phyloP scores from a whole-genome alignment of 176 grass and related monocot genomes.

The Chrysopogon serrulatus region DNA sequence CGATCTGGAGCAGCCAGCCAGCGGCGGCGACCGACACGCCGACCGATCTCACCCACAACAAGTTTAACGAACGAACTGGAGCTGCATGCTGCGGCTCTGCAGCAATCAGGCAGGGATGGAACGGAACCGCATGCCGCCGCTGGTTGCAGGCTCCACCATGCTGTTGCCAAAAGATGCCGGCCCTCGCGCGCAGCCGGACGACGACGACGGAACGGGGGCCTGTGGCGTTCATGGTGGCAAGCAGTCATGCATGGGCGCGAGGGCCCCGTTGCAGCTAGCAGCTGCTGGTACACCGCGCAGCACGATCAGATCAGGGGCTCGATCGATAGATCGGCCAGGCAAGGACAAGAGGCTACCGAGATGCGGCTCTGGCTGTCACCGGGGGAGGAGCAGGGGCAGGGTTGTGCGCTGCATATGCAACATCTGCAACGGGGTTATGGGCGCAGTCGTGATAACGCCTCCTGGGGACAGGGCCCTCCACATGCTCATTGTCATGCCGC shows the following conservation, averaged over 20 bases:
- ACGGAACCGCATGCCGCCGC: neutral
- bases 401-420: neutral
- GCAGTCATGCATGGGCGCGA: neutral
- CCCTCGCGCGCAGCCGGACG: too few species aligned
- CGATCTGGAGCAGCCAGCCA: neutral
- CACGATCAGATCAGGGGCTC: neutral
- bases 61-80: neutral
- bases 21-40: neutral
- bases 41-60: neutral
- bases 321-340: neutral
- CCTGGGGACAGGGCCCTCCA: slow-evolving; percentile 17
- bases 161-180: neutral
- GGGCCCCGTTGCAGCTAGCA: neutral
- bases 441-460: neutral
- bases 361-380: neutral
- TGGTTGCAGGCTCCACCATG: neutral
- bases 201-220: neutral
- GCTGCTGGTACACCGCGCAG: neutral
- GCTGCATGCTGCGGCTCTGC: neutral
- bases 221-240: neutral
- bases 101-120: neutral
- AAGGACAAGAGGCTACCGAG: neutral
- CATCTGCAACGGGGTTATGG: slow-evolving; percentile 31
- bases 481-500: slow-evolving; percentile 44
- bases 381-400: neutral